These are phyloP conservation scores for Rutidosis leptorrhynchoides DNA, from an alignment of 129 eudicot genomes.

Conservation along the genomic window DNA sequence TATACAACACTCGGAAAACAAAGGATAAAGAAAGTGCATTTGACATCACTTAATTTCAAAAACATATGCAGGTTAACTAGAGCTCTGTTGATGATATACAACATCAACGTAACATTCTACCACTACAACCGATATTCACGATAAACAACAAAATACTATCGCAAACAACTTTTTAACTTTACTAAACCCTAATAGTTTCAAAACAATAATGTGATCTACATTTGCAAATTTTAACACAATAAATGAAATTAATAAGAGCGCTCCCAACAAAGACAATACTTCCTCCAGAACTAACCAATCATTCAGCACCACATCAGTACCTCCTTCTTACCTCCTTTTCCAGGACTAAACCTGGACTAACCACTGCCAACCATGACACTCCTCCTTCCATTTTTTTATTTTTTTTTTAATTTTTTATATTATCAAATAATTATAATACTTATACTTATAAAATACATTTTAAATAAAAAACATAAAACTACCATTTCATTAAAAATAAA, in stretches of 20 bases:
- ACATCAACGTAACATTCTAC: neutral
- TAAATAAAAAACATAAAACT: too few relatives aligned
- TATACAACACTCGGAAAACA: neutral
- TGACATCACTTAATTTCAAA: neutral
- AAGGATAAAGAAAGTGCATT: slow-evolving; percentile 8
- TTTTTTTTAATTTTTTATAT: too few relatives aligned
- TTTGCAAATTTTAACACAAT: slow-evolving; percentile 7
- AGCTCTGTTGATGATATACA: neutral
- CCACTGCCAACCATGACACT: too few relatives aligned
- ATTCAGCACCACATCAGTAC: too few relatives aligned
- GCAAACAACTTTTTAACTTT: neutral
- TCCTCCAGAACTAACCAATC: too few relatives aligned
- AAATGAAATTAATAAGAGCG: neutral
- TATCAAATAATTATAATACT: too few relatives aligned
- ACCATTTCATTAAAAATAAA: too few relatives aligned
- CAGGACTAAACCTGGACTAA: too few relatives aligned
- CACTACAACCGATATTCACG: neutral
- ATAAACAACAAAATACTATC: neutral
- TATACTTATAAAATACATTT: too few relatives aligned
- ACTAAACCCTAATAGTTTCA: neutral
- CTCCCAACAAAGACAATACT: too few relatives aligned
- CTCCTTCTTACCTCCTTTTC: too few relatives aligned
- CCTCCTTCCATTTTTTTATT: too few relatives aligned
- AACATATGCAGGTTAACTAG: neutral
- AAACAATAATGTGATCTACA: neutral